A percentile compares a stretch with the other conserved stretches of the same genome.
phyloP scores from a whole-genome alignment of 2,329 filamentous ascomycete genomes.

The Xylariaceae sp. region DNA sequence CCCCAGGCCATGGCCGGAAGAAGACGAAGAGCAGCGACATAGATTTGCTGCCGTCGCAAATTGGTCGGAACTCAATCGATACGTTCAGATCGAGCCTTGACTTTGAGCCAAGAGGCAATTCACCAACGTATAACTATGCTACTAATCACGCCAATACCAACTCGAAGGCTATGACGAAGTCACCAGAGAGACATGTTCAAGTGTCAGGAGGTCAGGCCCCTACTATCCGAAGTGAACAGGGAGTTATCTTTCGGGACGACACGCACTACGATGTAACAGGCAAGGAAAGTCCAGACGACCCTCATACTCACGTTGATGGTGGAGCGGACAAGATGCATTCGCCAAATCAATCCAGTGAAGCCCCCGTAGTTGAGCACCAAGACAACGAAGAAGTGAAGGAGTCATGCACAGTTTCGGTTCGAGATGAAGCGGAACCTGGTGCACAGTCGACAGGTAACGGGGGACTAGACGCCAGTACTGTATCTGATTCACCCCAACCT shows the following conservation, averaged over 20 bases:
- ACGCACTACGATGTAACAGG: conserved; percentile 19
- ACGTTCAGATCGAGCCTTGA: conserved; percentile 31
- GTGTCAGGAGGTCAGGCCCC: conserved; percentile 25
- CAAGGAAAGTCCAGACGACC: conserved; percentile 8
- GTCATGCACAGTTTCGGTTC: not conserved
- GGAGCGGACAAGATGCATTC: conserved; percentile 1
- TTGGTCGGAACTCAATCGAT: conserved; percentile 29
- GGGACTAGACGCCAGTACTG: not conserved
- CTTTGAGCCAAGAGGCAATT: conserved; percentile 25
- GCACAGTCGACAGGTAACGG: not conserved
- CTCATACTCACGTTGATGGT: not conserved
- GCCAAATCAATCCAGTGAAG: not conserved
- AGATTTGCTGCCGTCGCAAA: conserved; percentile 32
- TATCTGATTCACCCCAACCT: not conserved
- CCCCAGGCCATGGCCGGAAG: conserved; percentile 11
- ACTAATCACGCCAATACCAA: conserved; percentile 22
- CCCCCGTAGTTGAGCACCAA: not conserved
- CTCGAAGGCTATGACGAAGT: conserved; percentile 26
- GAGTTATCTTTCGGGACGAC: conserved; percentile 30
- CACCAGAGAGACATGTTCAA: conserved; percentile 27
- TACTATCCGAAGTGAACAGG: conserved; percentile 32
- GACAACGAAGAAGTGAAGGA: not conserved
- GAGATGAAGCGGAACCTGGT: not conserved
- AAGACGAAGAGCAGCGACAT: conserved; percentile 28
- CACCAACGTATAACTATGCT: conserved; percentile 23